phyloP scores from a whole-genome alignment of 2,329 filamentous ascomycete genomes.

The Fusarium guadeloupense region DNA sequence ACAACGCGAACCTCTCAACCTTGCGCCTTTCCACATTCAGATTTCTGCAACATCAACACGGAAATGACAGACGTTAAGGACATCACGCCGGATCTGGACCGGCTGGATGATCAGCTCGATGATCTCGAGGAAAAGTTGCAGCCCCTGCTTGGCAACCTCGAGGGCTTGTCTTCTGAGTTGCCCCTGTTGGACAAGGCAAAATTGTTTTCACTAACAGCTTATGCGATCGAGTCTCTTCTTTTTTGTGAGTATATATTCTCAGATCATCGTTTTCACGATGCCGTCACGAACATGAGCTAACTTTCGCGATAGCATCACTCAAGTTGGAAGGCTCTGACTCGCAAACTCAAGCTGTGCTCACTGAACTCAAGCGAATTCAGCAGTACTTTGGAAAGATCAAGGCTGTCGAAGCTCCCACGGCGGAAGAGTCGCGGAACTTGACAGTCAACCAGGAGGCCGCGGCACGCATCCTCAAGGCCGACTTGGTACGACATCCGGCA shows the following conservation, averaged over 20 bases:
- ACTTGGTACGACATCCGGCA: slow-evolving; percentile 65
- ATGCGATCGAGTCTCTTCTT: slow-evolving; percentile 88
- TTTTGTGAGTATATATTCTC: slow-evolving; percentile 67
- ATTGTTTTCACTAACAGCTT: slow-evolving; percentile 86
- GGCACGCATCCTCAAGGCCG: slow-evolving; percentile 82
- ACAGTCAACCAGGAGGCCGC: slow-evolving; percentile 80
- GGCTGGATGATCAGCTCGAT: slow-evolving; percentile 82
- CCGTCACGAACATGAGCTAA: background rate
- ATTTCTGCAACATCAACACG: background rate
- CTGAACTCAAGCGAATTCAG: slow-evolving; percentile 85
- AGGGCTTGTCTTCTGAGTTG: slow-evolving; percentile 77
- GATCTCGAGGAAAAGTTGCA: slow-evolving; percentile 76
- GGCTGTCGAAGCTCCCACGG: slow-evolving; percentile 67
- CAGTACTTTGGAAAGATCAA: slow-evolving; percentile 96
- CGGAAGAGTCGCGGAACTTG: slow-evolving; percentile 57
- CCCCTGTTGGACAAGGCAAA: slow-evolving; percentile 96
- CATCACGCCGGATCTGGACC: slow-evolving; percentile 73
- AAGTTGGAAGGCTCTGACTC: slow-evolving; percentile 81
- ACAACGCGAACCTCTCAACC: slow-evolving; percentile 24
- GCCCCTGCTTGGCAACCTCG: slow-evolving; percentile 76
- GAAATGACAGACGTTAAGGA: slow-evolving; percentile 59
- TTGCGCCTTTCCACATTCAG: slow-evolving; percentile 8
- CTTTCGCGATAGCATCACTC: slow-evolving; percentile 65
- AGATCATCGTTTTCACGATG: background rate
- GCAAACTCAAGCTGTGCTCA: slow-evolving; percentile 85